Percentiles rank a stretch among this genome's conserved stretches.
phyloP scores from a whole-genome alignment of 139 green algal genomes.

The Chlorella vulgaris region DNA sequence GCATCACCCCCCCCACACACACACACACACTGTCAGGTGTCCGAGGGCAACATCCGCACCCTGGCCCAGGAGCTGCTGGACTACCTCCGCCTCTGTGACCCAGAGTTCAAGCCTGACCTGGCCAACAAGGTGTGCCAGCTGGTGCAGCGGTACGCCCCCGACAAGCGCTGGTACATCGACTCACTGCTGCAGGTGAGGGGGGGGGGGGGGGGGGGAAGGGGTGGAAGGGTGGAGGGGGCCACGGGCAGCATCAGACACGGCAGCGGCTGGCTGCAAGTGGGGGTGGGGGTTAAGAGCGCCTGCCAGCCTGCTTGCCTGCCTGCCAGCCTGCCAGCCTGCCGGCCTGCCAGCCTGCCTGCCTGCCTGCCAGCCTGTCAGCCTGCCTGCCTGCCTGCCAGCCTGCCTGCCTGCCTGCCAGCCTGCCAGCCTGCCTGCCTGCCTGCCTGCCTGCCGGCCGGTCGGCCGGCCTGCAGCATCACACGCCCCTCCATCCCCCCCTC shows the following conservation, averaged over 20 bases:
- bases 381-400: too few relatives aligned
- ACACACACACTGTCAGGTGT: slow-evolving; percentile 47
- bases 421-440: too few relatives aligned
- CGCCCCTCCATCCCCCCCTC: not conserved
- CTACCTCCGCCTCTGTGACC: slow-evolving; percentile 90
- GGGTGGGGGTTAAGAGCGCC: too few relatives aligned
- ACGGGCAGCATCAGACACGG: too few relatives aligned
- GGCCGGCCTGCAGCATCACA: not conserved
- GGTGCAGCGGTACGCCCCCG: slow-evolving; percentile 86
- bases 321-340: not conserved
- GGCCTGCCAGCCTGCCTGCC: too few relatives aligned
- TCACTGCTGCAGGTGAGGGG: slow-evolving; percentile 71
- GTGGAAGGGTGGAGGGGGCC: not conserved
- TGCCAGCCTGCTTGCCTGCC: too few relatives aligned
- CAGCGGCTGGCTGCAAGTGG: too few relatives aligned
- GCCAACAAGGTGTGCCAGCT: slow-evolving; percentile 90
- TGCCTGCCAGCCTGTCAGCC: not conserved
- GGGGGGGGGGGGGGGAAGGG: not conserved
- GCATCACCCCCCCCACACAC: not conserved
- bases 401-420: too few relatives aligned
- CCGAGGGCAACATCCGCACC: slow-evolving; percentile 80
- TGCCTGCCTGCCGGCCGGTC: too few relatives aligned
- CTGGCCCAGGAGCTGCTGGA: slow-evolving; percentile 94
- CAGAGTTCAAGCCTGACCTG: slow-evolving; percentile 96
- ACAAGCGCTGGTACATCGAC: slow-evolving; percentile 94